A percentile compares a stretch with the other conserved stretches of the same genome.
Conservation (phyloP, 768 basidiomycete genomes). For the Leccinum barrowsii region DNA sequence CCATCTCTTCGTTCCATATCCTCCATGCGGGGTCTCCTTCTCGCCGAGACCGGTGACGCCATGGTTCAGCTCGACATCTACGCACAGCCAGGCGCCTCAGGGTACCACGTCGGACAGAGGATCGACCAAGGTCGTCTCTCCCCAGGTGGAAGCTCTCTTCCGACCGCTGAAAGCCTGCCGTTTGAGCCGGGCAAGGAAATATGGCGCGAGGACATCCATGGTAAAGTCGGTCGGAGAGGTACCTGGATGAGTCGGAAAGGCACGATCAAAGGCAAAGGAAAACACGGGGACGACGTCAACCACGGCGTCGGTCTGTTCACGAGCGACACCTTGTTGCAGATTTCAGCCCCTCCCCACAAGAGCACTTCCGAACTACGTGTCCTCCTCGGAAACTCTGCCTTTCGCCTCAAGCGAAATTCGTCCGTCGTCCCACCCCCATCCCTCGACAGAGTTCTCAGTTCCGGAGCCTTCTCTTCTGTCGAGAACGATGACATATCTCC, state of each 20-base stretch:
- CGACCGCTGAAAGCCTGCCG: constrained; percentile 4
- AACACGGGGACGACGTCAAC: constrained; percentile 2
- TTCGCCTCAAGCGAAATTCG: constrained; percentile 54
- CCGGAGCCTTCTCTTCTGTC: not conserved
- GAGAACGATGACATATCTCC: constrained; percentile 13
- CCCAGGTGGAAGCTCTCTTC: constrained; percentile 28
- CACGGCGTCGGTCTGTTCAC: constrained; percentile 35
- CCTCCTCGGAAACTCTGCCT: constrained; percentile 59
- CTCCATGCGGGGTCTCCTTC: constrained; percentile 46
- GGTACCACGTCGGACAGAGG: constrained; percentile 39
- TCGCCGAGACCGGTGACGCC: constrained; percentile 45
- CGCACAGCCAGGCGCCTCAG: constrained; percentile 32
- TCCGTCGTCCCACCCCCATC: constrained; percentile 35
- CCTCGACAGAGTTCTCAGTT: constrained; percentile 6
- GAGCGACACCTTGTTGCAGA: constrained; percentile 52
- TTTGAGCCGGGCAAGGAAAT: constrained; percentile 21
- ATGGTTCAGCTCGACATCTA: constrained; percentile 44
- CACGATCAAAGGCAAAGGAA: constrained; percentile 6
- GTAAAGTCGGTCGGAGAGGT: constrained; percentile 2
- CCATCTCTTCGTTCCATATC: constrained; percentile 33
- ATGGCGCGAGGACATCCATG: constrained; percentile 17
- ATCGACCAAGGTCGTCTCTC: constrained; percentile 33
- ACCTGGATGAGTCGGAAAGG: constrained; percentile 16
- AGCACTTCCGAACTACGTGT: constrained; percentile 56
- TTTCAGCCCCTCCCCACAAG: constrained; percentile 45